Percentiles rank a stretch among this genome's conserved stretches.
Conservation (phyloP, 2,329 filamentous ascomycete species). For the Colletotrichum kahawae region DNA sequence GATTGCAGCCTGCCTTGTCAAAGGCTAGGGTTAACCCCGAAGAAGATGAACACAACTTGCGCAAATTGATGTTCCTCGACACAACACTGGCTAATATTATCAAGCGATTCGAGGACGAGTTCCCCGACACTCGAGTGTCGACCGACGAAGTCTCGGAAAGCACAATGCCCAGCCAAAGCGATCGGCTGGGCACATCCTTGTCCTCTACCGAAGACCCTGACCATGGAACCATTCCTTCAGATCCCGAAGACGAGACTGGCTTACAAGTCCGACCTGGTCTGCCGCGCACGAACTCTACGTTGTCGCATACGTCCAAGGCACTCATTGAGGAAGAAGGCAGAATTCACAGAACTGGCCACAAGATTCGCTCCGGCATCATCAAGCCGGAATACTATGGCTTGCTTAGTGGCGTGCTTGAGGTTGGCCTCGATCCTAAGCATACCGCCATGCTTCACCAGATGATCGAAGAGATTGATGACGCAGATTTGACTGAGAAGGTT, state of each 20-base stretch:
- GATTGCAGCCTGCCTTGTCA: constrained; percentile 82
- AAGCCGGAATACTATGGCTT: constrained; percentile 57
- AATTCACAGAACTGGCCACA: constrained; percentile 59
- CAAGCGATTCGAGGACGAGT: constrained; percentile 94
- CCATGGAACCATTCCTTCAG: constrained; percentile 42
- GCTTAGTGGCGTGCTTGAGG: constrained; percentile 53
- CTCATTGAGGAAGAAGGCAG: constrained; percentile 64
- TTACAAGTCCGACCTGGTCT: constrained; percentile 45
- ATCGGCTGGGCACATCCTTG: constrained; percentile 31
- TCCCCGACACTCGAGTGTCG: constrained; percentile 77
- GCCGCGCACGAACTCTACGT: constrained; percentile 57
- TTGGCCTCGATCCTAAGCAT: constrained; percentile 56
- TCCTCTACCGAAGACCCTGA: constrained; percentile 41
- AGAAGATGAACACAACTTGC: constrained; percentile 75
- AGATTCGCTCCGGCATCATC: constrained; percentile 59
- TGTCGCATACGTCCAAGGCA: constrained; percentile 54
- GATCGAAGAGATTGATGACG: constrained; percentile 67
- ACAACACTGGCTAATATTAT: constrained; percentile 90
- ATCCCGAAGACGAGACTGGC: constrained; percentile 55
- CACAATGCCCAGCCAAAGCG: constrained; percentile 29
- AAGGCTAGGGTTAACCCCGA: constrained; percentile 72
- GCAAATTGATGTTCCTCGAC: constrained; percentile 87
- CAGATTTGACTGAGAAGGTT: constrained; percentile 58
- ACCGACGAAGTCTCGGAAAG: constrained; percentile 32
- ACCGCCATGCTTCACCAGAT: constrained; percentile 62